Conservation (phyloP, 139 green algal species). For the Ettlia oleoabundans region DNA sequence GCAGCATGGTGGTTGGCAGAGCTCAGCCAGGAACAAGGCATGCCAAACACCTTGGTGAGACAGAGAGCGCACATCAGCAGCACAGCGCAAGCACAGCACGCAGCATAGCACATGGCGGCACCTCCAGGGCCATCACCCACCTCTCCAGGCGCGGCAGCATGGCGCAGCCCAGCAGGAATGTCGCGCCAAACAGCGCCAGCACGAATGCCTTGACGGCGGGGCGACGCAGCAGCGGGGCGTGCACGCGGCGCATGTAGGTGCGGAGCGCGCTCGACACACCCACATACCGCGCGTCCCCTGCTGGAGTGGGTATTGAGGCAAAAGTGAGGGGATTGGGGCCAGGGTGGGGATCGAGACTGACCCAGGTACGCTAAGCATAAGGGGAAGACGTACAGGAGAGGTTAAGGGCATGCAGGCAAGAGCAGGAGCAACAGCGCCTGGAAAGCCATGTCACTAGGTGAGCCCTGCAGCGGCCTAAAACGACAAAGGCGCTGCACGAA, state of each 20-base stretch:
- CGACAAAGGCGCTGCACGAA: too few species aligned
- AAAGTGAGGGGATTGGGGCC: background rate
- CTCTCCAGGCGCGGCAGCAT: conserved; percentile 51
- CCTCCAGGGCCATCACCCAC: conserved; percentile 18
- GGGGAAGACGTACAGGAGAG: too few species aligned
- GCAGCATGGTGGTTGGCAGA: background rate
- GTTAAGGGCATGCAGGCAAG: too few species aligned
- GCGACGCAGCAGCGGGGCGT: conserved; percentile 62
- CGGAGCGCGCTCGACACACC: conserved; percentile 40
- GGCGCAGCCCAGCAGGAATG: conserved; percentile 44
- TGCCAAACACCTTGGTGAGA: conserved; percentile 24
- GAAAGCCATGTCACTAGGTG: too few species aligned
- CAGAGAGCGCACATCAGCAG: conserved; percentile 33
- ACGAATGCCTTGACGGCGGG: conserved; percentile 58
- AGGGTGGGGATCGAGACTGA: too few species aligned
- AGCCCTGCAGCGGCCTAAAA: too few species aligned
- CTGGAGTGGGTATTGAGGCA: background rate
- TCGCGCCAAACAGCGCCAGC: conserved; percentile 51
- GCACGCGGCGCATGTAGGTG: conserved; percentile 66
- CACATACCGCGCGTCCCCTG: conserved; percentile 11
- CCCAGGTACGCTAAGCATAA: too few species aligned
- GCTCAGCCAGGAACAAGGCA: conserved; percentile 11
- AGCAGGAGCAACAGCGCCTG: too few species aligned
- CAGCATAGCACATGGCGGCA: background rate
- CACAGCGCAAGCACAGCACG: background rate